Conservation (phyloP, 768 basidiomycete species). For the Phlebiopsis flavidoalba region DNA sequence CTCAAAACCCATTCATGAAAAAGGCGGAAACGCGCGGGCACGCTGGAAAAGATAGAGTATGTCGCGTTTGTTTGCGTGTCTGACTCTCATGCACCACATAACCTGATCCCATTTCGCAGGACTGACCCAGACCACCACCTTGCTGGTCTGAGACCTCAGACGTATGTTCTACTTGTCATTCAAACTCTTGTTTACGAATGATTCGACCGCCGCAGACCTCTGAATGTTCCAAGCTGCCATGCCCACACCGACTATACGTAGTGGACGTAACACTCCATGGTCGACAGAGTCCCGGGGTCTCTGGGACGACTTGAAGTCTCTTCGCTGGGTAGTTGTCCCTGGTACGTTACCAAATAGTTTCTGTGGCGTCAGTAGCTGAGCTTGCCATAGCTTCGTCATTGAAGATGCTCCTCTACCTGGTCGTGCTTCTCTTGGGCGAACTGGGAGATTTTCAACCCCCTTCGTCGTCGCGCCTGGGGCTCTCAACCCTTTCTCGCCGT, state of each 20-base stretch:
- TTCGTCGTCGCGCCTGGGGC: constrained; percentile 39
- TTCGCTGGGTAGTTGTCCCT: constrained; percentile 73
- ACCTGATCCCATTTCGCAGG: constrained; percentile 25
- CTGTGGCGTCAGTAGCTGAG: too few relatives aligned
- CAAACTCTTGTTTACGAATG: background rate
- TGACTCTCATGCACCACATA: background rate
- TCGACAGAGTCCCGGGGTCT: constrained; percentile 31
- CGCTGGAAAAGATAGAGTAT: constrained; percentile 22
- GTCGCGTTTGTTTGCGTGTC: constrained; percentile 9
- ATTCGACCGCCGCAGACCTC: constrained; percentile 10
- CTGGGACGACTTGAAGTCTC: constrained; percentile 45
- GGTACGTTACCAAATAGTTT: constrained; percentile 33
- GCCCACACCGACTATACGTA: background rate
- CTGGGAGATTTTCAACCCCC: constrained; percentile 53
- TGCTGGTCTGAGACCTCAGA: constrained; percentile 58
- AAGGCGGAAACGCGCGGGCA: constrained; percentile 5
- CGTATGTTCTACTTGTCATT: constrained; percentile 30
- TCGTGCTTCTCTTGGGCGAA: constrained; percentile 57
- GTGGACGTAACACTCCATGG: constrained; percentile 4
- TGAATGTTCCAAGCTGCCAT: constrained; percentile 7
- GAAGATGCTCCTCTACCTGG: constrained; percentile 58
- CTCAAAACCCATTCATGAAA: background rate
- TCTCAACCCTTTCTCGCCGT: constrained; percentile 66
- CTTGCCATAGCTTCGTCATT: constrained; percentile 51
- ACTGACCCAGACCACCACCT: constrained; percentile 56